Conservation (phyloP, 345 rosid genomes). For the Melaleuca quinquenervia region DNA sequence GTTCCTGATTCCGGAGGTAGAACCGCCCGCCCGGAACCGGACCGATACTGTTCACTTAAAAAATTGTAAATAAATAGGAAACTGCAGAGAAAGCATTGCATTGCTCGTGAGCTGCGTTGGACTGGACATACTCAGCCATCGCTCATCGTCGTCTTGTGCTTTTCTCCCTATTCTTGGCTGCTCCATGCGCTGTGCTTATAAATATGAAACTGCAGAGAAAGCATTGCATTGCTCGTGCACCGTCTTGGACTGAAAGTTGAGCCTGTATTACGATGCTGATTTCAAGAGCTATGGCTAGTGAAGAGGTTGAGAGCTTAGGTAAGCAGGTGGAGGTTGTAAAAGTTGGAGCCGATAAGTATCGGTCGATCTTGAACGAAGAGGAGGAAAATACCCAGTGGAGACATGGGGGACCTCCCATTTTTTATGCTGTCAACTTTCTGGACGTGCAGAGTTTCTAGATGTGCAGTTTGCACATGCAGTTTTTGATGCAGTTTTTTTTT, state of each 20-base stretch:
- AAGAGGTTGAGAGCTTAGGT: neutral
- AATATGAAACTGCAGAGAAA: neutral
- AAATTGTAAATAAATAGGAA: no score
- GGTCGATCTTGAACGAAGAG: slow-evolving; percentile 5
- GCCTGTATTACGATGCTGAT: neutral
- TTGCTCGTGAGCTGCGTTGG: neutral
- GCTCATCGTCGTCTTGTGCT: neutral
- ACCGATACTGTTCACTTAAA: no score
- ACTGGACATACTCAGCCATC: neutral
- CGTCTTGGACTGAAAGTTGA: neutral
- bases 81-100: no score
- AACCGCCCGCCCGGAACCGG: no score
- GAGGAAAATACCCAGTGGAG: slow-evolving; percentile 7
- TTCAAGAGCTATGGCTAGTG: neutral
- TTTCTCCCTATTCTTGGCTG: neutral
- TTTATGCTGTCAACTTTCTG: slow-evolving; percentile 15
- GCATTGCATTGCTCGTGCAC: neutral
- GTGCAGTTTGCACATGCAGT: no score
- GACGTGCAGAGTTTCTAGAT: no score
- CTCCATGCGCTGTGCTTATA: neutral
- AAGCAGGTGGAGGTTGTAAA: neutral
- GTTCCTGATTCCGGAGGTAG: no score
- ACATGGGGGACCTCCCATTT: slow-evolving; percentile 12
- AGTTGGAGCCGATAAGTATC: slow-evolving; percentile 3
- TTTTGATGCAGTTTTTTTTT: no score